Conservation (phyloP, 2,329 filamentous ascomycete genomes). For the Juglanconis juglandina region DNA sequence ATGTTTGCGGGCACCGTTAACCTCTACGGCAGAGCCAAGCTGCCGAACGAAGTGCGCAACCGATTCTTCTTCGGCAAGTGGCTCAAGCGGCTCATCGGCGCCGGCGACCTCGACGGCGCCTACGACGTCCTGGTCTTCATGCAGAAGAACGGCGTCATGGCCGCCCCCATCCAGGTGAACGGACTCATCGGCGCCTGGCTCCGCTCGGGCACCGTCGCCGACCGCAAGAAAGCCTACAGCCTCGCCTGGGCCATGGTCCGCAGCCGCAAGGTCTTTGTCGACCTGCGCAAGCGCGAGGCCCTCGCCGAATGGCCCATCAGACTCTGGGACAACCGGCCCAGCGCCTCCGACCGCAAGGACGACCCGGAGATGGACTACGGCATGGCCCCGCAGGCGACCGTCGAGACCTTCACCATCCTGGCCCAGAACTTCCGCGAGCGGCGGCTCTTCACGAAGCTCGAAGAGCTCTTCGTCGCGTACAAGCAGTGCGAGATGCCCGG, state of each 20-base stretch:
- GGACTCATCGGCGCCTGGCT: constrained; percentile 78
- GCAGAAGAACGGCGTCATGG: constrained; percentile 63
- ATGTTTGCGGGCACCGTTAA: constrained; percentile 63
- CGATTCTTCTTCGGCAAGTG: constrained; percentile 84
- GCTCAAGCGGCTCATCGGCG: constrained; percentile 78
- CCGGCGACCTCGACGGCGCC: constrained; percentile 68
- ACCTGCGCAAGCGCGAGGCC: constrained; percentile 37
- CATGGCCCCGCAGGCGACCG: constrained; percentile 56
- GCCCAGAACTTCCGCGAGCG: constrained; percentile 68
- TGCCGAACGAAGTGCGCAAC: constrained; percentile 57
- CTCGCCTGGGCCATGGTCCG: constrained; percentile 77
- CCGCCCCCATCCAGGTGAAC: constrained; percentile 75
- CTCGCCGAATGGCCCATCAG: constrained; percentile 25
- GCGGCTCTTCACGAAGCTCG: constrained; percentile 54
- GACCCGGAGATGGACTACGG: constrained; percentile 26
- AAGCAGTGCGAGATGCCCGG: constrained; percentile 60
- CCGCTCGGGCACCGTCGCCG: constrained; percentile 53
- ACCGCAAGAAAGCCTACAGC: constrained; percentile 60
- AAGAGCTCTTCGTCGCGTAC: constrained; percentile 61
- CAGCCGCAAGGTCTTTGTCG: constrained; percentile 62
- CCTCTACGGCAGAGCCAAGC: constrained; percentile 36
- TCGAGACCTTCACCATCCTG: constrained; percentile 75
- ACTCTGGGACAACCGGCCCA: constrained; percentile 21
- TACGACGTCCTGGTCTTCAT: constrained; percentile 72
- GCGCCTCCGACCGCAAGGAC: constrained; percentile 18